phyloP scores from a whole-genome alignment of 2,329 filamentous ascomycete species.

The Akanthomyces uredinophilus region DNA sequence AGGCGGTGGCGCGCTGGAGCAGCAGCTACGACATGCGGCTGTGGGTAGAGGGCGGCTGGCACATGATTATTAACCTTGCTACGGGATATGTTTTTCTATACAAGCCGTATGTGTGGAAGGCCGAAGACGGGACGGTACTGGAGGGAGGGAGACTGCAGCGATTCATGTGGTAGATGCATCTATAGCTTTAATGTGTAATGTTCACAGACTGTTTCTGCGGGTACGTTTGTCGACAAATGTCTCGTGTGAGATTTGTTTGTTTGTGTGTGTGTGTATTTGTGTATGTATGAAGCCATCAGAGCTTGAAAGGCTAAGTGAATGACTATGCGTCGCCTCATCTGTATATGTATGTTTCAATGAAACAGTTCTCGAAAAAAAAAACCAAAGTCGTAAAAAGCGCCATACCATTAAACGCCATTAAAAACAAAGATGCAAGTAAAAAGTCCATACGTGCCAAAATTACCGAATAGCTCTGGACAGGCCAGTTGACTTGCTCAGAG shows the following conservation, averaged over 20 bases:
- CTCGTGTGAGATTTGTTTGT: background rate
- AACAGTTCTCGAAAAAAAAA: background rate
- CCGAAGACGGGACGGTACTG: constrained; percentile 44
- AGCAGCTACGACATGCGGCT: constrained; percentile 42
- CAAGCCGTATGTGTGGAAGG: constrained; percentile 62
- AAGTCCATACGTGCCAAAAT: background rate
- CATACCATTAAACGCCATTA: constrained; percentile 4
- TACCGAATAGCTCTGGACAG: too few relatives aligned
- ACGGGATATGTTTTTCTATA: constrained; percentile 70
- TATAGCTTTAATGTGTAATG: background rate
- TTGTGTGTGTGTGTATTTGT: too few relatives aligned
- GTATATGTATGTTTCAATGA: background rate
- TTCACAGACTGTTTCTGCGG: background rate
- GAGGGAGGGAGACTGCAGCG: constrained; percentile 59
- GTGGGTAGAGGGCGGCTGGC: constrained; percentile 62
- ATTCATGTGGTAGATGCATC: constrained; percentile 67
- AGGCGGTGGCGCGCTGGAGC: background rate
- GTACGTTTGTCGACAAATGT: too few relatives aligned
- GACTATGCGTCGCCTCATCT: background rate
- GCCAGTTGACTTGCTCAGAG: background rate
- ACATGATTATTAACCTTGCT: constrained; percentile 55
- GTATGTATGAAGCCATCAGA: background rate
- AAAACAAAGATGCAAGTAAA: background rate
- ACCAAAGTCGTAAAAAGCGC: background rate
- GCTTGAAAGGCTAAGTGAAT: background rate